Base-by-base conservation (phyloP, 2,329 filamentous ascomycete species). In the Fusarium agapanthi region DNA sequence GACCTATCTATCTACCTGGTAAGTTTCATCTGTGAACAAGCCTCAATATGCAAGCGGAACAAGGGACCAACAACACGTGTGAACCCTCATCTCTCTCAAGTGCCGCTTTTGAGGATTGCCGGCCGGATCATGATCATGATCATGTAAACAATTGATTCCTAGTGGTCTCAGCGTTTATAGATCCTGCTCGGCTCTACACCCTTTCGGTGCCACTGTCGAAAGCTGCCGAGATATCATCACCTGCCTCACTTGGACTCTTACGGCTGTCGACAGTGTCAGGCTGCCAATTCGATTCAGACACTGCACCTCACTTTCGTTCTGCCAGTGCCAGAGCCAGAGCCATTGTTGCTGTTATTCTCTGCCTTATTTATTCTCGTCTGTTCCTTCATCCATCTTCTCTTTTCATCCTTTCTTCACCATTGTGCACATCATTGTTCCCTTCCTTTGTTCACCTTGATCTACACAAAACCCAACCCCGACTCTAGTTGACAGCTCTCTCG, bases 1-100 rank as follows among this genome's bases (percentile, higher is more conserved):
- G 66, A 24, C 40, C 57, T 60, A 28, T 58, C 40, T 50, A 35
- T 58, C 50, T 65, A 35, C 55, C 40, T 72, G 70, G 70, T 72
- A 67, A 72, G 70, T 73, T 67, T 61, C 15, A 47, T 41, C 28
- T 5, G 34, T 32, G 38, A 60, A 56, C 54, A 55, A 60, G 66
- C 58, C 66, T 64, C 48, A 35, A 56, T 56, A 60, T 60, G 65
- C 56, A 69, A 45, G 28, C 55, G 54, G 40, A 65, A 51, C 37
- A 50, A 30, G 69, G 62, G 69, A 48, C 41, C 40, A n/a, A 32
- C 32, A 51, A 26, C 22, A 26, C 12, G 8, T 34, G 12, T 30
- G 37, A 61, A 45, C 37, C 43, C 43, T 32, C 66, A 38, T 54
- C 55, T 32, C 44, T 57, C 61, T 32, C 44, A 37, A 55, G 54